Conservation (phyloP, 164 flowering plant species). For the Vitis cinerea region DNA sequence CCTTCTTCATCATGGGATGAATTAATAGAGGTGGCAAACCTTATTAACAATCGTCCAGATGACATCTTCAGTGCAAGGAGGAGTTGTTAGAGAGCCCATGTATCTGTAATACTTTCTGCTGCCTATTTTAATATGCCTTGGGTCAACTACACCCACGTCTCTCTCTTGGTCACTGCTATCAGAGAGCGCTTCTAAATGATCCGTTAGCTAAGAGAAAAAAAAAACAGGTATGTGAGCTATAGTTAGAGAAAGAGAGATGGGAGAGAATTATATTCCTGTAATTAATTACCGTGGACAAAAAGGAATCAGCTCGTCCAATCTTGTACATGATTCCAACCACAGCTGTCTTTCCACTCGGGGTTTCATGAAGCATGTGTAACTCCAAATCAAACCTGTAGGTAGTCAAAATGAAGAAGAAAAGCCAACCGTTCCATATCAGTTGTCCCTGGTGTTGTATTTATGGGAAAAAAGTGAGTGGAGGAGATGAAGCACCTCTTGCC, state of each 20-base stretch:
- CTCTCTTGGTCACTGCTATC: slow-evolving; percentile 7
- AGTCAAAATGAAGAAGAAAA: not conserved
- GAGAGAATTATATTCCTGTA: not conserved
- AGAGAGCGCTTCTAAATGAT: slow-evolving; percentile 21
- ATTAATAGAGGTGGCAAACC: slow-evolving; percentile 19
- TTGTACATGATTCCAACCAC: slow-evolving; percentile 57
- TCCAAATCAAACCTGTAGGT: slow-evolving; percentile 42
- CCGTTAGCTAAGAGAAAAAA: slow-evolving; percentile 20
- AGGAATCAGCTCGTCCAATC: slow-evolving; percentile 50
- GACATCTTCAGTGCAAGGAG: slow-evolving; percentile 58
- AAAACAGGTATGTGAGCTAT: not conserved
- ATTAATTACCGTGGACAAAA: slow-evolving; percentile 42
- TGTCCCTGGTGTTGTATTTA: not conserved
- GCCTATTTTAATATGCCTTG: slow-evolving; percentile 26
- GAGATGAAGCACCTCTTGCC: slow-evolving; percentile 29
- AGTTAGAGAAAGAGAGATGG: not conserved
- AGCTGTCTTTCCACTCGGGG: slow-evolving; percentile 28
- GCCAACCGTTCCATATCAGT: not conserved
- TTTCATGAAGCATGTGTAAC: slow-evolving; percentile 61
- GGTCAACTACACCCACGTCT: slow-evolving; percentile 31
- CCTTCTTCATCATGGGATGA: not conserved
- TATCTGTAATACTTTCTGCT: slow-evolving; percentile 44
- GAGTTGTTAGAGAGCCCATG: slow-evolving; percentile 49
- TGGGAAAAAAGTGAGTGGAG: not conserved
- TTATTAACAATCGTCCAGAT: slow-evolving; percentile 49